These are phyloP conservation scores for Leishmania martiniquensis DNA, from an alignment of 208 protist genomes.

Conservation along the genomic window DNA sequence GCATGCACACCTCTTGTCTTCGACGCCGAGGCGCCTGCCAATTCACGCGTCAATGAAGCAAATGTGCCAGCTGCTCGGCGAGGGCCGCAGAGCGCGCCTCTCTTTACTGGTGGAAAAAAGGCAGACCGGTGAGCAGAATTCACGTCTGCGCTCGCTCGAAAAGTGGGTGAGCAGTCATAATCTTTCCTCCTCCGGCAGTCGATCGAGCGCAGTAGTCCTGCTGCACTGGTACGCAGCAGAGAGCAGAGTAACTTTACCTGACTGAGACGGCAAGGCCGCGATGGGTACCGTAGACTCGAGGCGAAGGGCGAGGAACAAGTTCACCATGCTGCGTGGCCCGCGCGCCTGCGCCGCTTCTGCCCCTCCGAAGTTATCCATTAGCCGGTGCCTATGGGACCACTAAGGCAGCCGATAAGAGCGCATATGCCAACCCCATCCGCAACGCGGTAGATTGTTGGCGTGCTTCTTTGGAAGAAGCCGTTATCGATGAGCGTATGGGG, in stretches of 20 bases:
- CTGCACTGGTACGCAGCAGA: conserved; percentile 42
- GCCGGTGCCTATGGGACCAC: conserved; percentile 95
- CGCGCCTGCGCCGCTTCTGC: conserved; percentile 30
- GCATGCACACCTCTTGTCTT: conserved; percentile 50
- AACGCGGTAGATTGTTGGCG: conserved; percentile 96
- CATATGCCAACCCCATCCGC: conserved; percentile 93
- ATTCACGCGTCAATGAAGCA: conserved; percentile 88
- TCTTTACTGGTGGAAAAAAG: conserved; percentile 67
- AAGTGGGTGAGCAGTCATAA: conserved; percentile 54
- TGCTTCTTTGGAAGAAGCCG: conserved; percentile 93
- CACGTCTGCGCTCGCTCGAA: conserved; percentile 66
- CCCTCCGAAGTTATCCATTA: conserved; percentile 43
- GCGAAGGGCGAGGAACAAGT: conserved; percentile 67
- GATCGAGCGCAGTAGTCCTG: conserved; percentile 64
- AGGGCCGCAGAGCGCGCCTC: conserved; percentile 94
- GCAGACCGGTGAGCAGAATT: conserved; percentile 59
- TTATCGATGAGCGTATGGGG: conserved; percentile 95
- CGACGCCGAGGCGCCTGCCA: conserved; percentile 72
- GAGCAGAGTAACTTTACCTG: conserved; percentile 47
- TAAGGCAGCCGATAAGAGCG: conserved; percentile 97
- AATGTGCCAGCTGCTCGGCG: conserved; percentile 88
- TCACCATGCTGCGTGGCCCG: conserved; percentile 52
- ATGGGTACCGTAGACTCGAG: conserved; percentile 72
- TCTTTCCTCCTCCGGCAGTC: conserved; percentile 77
- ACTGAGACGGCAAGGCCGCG: conserved; percentile 50